Evolutionary conservation across 2,329 filamentous ascomycete genomes (phyloP).

Genomic region (Xylaria multiplex): DNA sequence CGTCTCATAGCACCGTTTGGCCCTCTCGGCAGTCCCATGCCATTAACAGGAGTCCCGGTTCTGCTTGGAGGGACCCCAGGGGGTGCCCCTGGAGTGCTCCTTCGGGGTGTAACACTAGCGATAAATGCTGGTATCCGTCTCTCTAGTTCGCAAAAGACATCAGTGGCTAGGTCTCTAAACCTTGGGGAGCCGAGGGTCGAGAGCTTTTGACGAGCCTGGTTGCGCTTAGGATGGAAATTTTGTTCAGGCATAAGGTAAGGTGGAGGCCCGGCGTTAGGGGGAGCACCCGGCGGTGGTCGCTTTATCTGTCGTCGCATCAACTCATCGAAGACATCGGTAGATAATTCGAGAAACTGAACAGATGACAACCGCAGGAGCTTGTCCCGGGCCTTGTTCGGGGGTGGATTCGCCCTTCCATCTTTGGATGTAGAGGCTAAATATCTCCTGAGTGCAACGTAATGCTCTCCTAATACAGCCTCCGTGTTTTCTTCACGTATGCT

Average conservation of each 20-base stretch:
- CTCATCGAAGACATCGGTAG: conserved; percentile 97
- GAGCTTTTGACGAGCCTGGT: conserved; percentile 95
- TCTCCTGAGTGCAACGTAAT: conserved; percentile 81
- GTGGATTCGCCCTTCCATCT: conserved; percentile 78
- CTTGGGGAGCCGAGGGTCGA: conserved; percentile 86
- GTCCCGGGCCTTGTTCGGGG: conserved; percentile 89
- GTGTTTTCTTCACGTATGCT: conserved; percentile 68
- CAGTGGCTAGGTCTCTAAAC: conserved; percentile 91
- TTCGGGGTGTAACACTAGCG: conserved; percentile 73
- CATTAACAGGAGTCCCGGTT: conserved; percentile 70
- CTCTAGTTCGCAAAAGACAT: conserved; percentile 96
- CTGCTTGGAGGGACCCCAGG: conserved; percentile 67
- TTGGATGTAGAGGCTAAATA: conserved; percentile 77
- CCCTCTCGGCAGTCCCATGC: conserved; percentile 61
- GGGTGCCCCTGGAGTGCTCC: conserved; percentile 67
- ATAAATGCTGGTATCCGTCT: conserved; percentile 86
- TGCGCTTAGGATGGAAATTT: conserved; percentile 94
- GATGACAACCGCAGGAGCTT: conserved; percentile 90
- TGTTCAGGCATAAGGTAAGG: conserved; percentile 83
- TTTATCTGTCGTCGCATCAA: conserved; percentile 84
- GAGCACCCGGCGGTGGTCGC: conserved; percentile 62
- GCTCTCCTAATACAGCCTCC: conserved; percentile 74
- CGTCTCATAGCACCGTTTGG: conserved; percentile 62
- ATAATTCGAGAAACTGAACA: conserved; percentile 96
- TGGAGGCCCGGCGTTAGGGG: conserved; percentile 65